Conservation (phyloP, 192 early-diverging fungal species). For the Gaertneriomyces sp. region DNA sequence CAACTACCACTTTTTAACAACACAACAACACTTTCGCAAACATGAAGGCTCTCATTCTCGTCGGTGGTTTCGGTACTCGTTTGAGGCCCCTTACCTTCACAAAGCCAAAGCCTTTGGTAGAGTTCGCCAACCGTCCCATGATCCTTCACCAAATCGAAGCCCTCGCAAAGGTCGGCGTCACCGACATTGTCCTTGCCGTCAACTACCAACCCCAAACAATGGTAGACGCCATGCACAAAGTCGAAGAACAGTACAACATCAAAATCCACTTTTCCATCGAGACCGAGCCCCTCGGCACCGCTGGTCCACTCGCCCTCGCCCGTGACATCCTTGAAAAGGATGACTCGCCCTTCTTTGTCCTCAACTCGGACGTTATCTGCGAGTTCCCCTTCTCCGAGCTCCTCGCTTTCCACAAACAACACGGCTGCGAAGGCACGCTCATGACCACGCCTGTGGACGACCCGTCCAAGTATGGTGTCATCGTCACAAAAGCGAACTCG, state of each 20-base stretch:
- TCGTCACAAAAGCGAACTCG: constrained; percentile 75
- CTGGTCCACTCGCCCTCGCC: constrained; percentile 54
- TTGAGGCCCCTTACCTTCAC: constrained; percentile 97
- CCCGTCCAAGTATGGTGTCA: constrained; percentile 98
- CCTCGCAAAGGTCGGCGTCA: constrained; percentile 94
- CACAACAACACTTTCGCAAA: background rate
- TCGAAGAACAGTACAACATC: constrained; percentile 71
- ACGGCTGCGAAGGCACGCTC: constrained; percentile 94
- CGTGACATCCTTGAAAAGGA: constrained; percentile 54
- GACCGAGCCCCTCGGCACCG: constrained; percentile 56
- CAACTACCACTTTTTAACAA: background rate
- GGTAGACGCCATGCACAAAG: constrained; percentile 88
- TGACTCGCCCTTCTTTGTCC: constrained; percentile 93
- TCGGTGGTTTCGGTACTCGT: constrained; percentile 88
- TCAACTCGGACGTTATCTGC: constrained; percentile 93
- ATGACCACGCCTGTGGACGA: constrained; percentile 97
- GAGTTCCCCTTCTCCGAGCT: constrained; percentile 92
- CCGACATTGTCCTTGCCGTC: constrained; percentile 95
- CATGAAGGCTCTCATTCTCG: constrained; percentile 65
- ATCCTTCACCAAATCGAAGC: constrained; percentile 98
- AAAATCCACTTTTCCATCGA: constrained; percentile 57
- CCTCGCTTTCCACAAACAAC: constrained; percentile 81
- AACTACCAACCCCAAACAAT: constrained; percentile 99
- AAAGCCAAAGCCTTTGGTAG: constrained; percentile 95
- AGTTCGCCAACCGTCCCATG: constrained; percentile 98